A percentile compares a stretch with the other conserved stretches of the same genome.
phyloP scores from a whole-genome alignment of 2,329 filamentous ascomycete genomes.

The Penicillium corylophilum region DNA sequence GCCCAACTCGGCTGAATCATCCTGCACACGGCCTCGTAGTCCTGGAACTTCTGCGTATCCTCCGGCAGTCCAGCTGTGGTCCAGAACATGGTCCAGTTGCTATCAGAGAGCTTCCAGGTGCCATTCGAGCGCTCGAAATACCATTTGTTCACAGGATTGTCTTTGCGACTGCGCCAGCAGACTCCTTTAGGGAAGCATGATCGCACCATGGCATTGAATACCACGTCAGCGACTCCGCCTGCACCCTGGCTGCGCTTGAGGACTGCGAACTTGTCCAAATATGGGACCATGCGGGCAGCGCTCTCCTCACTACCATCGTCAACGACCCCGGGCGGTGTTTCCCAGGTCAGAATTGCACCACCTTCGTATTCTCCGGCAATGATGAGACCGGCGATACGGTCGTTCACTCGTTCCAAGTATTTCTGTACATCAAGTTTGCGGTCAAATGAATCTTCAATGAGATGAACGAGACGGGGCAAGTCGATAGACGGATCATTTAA shows the following conservation, averaged over 20 bases:
- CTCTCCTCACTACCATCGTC: slow-evolving; percentile 55
- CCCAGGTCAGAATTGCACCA: slow-evolving; percentile 92
- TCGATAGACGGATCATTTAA: slow-evolving; percentile 81
- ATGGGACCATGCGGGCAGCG: slow-evolving; percentile 71
- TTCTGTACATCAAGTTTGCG: slow-evolving; percentile 78
- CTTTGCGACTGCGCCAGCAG: slow-evolving; percentile 84
- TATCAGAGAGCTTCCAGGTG: slow-evolving; percentile 75
- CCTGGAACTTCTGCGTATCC: slow-evolving; percentile 55
- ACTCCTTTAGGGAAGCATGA: slow-evolving; percentile 85
- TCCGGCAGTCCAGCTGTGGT: slow-evolving; percentile 68
- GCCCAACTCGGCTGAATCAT: slow-evolving; percentile 53
- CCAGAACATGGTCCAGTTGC: slow-evolving; percentile 98
- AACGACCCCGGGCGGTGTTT: slow-evolving; percentile 64
- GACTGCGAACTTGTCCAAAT: slow-evolving; percentile 96
- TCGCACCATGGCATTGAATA: slow-evolving; percentile 93
- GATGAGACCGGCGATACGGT: slow-evolving; percentile 84
- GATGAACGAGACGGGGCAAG: slow-evolving; percentile 73
- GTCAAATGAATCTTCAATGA: slow-evolving; percentile 93
- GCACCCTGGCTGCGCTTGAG: slow-evolving; percentile 83
- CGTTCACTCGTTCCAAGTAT: slow-evolving; percentile 77
- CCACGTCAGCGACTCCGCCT: slow-evolving; percentile 88
- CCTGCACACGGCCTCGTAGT: slow-evolving; percentile 76
- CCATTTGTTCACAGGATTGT: slow-evolving; percentile 98
- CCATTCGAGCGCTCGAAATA: slow-evolving; percentile 91
- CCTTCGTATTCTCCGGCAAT: slow-evolving; percentile 97